Base-by-base conservation (phyloP, 805 yeast species). In the Candida corydali region DNA sequence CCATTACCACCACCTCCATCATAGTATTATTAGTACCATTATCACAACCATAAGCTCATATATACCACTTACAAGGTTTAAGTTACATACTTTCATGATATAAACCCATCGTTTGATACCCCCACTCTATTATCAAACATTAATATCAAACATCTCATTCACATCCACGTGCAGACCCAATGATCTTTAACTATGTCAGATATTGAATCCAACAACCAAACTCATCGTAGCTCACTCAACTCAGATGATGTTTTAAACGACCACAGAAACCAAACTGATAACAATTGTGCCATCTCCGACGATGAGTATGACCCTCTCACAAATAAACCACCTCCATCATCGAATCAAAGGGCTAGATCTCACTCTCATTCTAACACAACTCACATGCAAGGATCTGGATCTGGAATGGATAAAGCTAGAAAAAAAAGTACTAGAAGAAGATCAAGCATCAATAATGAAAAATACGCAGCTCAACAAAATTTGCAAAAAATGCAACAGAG, bases 171-270 rank as follows among this genome's bases (percentile, higher is more conserved):
- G n/a, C n/a, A n/a, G n/a, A n/a, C n/a, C 15, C 28, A 14, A 26
- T 26, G 28, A 26, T 26, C 15, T 14, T 26, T 12, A 26, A 17
- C 28, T 5, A 66, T 66, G 72, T 65, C 70, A 31, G 72, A 66
- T 49, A 48, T 57, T 30, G 71, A 65, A 47, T 59, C 65, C 43
- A 53, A 58, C 19, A 51, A 47, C 16, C 51, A 61, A n/a, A 50
- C 59, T 12, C 42, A 50, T 48, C 19, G 37, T 52, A 17, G 23
- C 10, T 12, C 29, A 10, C 18, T 34, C n/a, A 32, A 32, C 17
- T 30, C 40, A 15, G 69, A 63, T 37, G 63, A 61, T 30, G 56
- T 57, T 12, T 52, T 66, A 39, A 55, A 64, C 37, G 72, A 66
- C 49, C 71, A 66, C 46, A 50, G 72, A 34, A 39, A 65, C 45